These are phyloP conservation scores for Metarhizium album DNA, from an alignment of 2,329 filamentous ascomycete species.

Conservation along the genomic window DNA sequence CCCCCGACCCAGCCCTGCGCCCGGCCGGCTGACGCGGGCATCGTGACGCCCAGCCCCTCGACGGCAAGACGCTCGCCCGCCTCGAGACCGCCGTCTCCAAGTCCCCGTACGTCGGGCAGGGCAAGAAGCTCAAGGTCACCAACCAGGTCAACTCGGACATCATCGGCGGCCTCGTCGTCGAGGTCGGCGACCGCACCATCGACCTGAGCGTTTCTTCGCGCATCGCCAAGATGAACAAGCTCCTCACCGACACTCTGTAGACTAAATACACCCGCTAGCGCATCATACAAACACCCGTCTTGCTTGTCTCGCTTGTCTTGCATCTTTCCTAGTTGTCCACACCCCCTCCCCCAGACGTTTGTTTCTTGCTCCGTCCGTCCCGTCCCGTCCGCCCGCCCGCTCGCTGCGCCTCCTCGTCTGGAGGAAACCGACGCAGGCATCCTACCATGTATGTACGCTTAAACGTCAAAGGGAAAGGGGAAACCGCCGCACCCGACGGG, in stretches of 20 bases:
- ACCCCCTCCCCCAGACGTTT: no score
- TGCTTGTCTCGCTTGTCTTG: neutral
- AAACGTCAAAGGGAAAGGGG: neutral
- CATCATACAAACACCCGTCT: neutral
- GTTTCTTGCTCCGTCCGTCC: no score
- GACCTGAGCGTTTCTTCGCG: slow-evolving; percentile 92
- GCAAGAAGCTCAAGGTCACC: slow-evolving; percentile 97
- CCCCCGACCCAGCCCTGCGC: neutral
- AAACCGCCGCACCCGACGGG: neutral
- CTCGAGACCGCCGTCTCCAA: slow-evolving; percentile 83
- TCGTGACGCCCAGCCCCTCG: slow-evolving; percentile 53
- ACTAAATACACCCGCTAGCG: slow-evolving; percentile 23
- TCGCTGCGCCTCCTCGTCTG: no score
- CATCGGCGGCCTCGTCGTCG: slow-evolving; percentile 84
- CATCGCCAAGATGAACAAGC: slow-evolving; percentile 98
- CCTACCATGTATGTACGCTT: neutral
- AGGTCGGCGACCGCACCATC: slow-evolving; percentile 95
- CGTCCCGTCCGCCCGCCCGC: no score
- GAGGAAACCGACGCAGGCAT: neutral
- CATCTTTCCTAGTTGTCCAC: no score
- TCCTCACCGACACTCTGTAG: slow-evolving; percentile 94
- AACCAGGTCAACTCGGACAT: slow-evolving; percentile 93
- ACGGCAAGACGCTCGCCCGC: slow-evolving; percentile 73
- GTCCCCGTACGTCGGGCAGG: slow-evolving; percentile 75
- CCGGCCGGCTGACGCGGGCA: neutral